Evolutionary conservation across 1,284 basidiomycete species (phyloP), one percentile per base, ranked within the genome.

Genomic region (Athelia psychrophila): DNA sequence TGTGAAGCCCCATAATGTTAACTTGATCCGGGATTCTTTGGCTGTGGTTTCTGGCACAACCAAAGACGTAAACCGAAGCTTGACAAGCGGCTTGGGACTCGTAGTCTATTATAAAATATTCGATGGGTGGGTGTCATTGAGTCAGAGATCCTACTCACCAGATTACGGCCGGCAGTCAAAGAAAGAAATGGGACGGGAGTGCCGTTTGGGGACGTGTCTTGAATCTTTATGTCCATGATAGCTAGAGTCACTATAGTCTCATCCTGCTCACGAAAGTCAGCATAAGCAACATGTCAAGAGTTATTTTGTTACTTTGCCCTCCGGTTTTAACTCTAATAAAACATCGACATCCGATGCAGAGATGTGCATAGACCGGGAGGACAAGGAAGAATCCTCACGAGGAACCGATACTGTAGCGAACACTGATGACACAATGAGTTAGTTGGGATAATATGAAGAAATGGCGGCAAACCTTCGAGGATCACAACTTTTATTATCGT

Each of bases 11-110:
- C 75, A 79, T 5, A 94, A 60, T 0, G 78, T 78, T 15, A 93
- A 51, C 53, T 82, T 83, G 52, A 98, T 67, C 53, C 79, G 77
- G 2, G 90, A 92, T 67, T 95, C 93, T 68, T 96, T 96, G 20
- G 84, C 79, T 8, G 74, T 77, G 1, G 87, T 84, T 44, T 79
- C 83, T 0, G 84, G 78, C 22, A 91, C 75, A 1, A 79, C 70
- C 1, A 86, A 66, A 0, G 91, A 91, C 3, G 80, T 79, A 60
- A 95, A 84, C 18, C 79, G 77, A 10, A 91, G 64, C 47, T 87
- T 84, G 45, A 94, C 36, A 23, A 89, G 65, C 5, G 85, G 75
- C 52, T 72, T 77, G 13, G 79, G 65, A 22, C 68, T 58, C 6
- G 73, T 70, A 3, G 67, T 65, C 83, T 85, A 54, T n/a, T 44